Conservation (phyloP, 2,329 filamentous ascomycete species). For the Colletotrichum eleusines region DNA sequence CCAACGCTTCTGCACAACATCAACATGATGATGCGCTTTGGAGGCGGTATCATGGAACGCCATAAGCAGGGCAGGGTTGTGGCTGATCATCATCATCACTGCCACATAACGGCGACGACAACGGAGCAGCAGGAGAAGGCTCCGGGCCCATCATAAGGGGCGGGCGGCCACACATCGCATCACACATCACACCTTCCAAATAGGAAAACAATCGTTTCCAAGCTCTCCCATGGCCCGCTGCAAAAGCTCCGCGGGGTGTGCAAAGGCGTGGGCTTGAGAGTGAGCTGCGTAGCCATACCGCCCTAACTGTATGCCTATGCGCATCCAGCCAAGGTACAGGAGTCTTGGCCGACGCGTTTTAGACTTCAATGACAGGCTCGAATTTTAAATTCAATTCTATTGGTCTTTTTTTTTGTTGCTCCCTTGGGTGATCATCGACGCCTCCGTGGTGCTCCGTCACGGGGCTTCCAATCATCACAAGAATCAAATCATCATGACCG, state of each 20-base stretch:
- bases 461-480: too few relatives aligned
- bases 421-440: neutral
- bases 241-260: neutral
- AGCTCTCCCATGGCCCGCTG: neutral
- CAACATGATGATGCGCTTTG: neutral
- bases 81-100: conserved; percentile 10
- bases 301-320: neutral
- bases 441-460: too few relatives aligned
- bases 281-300: neutral
- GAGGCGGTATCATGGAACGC: neutral
- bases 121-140: neutral
- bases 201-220: neutral
- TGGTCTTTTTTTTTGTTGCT: neutral
- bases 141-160: neutral
- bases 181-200: neutral
- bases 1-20: neutral
- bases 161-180: neutral
- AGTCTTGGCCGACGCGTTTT: neutral
- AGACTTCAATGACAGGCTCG: neutral
- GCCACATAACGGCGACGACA: neutral
- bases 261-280: neutral
- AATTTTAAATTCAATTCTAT: neutral
- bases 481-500: conserved; percentile 8
- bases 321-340: neutral
- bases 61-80: neutral